These are phyloP conservation scores for Chlorella sp. DNA, from an alignment of 139 green algal species.

Conservation along the genomic window DNA sequence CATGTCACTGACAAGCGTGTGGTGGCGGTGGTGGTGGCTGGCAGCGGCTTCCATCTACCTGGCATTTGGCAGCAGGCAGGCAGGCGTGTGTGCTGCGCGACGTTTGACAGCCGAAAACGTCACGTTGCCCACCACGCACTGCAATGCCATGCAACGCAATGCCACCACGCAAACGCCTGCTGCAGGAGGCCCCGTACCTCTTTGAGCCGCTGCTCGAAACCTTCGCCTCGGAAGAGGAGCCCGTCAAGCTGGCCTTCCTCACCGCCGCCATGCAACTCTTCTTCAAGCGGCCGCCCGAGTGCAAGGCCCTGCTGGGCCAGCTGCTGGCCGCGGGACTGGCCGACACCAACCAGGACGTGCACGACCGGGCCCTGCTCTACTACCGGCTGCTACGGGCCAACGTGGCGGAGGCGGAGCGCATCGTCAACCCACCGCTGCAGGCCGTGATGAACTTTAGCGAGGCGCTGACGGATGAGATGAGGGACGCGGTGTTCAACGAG, in stretches of 20 bases:
- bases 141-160: neutral
- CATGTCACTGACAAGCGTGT: too few species aligned
- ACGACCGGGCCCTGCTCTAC: slow-evolving; percentile 88
- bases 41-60: neutral
- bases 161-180: neutral
- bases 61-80: neutral
- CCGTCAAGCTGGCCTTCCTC: slow-evolving; percentile 75
- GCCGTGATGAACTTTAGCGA: slow-evolving; percentile 78
- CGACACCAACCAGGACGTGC: slow-evolving; percentile 75
- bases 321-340: slow-evolving; percentile 50
- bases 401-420: slow-evolving; percentile 36
- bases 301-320: slow-evolving; percentile 41
- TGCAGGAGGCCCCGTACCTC: slow-evolving; percentile 82
- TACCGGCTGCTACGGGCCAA: slow-evolving; percentile 74
- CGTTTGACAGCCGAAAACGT: neutral
- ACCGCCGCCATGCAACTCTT: slow-evolving; percentile 81
- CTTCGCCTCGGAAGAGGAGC: slow-evolving; percentile 46
- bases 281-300: slow-evolving; percentile 84
- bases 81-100: neutral
- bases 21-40: too few species aligned
- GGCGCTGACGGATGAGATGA: slow-evolving; percentile 13
- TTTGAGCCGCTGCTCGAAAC: slow-evolving; percentile 69
- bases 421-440: slow-evolving; percentile 69
- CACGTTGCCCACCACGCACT: neutral
- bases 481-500: slow-evolving; percentile 73